phyloP scores from a whole-genome alignment of 139 green algal species.

The Volvox africanus region DNA sequence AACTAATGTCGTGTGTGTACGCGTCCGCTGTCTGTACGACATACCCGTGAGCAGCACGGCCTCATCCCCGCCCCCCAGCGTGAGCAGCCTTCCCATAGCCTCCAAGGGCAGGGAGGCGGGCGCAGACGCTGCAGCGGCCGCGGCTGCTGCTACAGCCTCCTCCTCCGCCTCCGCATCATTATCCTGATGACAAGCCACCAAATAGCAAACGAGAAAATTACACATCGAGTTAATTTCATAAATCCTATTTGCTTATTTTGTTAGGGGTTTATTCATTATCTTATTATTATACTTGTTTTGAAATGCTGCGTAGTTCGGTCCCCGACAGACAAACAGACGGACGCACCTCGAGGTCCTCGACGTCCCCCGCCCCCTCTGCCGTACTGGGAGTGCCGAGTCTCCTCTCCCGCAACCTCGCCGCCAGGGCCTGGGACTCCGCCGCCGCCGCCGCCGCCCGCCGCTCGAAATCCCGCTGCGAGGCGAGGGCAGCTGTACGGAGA shows the following conservation, averaged over 20 bases:
- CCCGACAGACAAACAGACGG: too few relatives aligned
- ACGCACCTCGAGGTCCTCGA: not conserved
- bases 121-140: not conserved
- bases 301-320: too few relatives aligned
- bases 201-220: too few relatives aligned
- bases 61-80: slow-evolving; percentile 52
- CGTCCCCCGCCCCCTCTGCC: not conserved
- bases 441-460: slow-evolving; percentile 16
- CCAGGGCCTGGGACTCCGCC: slow-evolving; percentile 2
- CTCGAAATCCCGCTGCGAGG: slow-evolving; percentile 9
- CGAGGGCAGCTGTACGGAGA: not conserved
- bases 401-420: not conserved
- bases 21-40: not conserved
- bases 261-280: too few relatives aligned
- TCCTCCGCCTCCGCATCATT: slow-evolving; percentile 39
- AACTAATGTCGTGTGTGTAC: not conserved
- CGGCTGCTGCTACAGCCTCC: not conserved
- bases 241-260: too few relatives aligned
- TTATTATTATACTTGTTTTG: too few relatives aligned
- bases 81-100: slow-evolving; percentile 55
- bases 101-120: not conserved
- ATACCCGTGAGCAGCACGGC: slow-evolving; percentile 57
- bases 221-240: too few relatives aligned
- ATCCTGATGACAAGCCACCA: not conserved
- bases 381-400: not conserved